phyloP scores from a whole-genome alignment of 257 asterid species.

The Solanum lycopersicoides region DNA sequence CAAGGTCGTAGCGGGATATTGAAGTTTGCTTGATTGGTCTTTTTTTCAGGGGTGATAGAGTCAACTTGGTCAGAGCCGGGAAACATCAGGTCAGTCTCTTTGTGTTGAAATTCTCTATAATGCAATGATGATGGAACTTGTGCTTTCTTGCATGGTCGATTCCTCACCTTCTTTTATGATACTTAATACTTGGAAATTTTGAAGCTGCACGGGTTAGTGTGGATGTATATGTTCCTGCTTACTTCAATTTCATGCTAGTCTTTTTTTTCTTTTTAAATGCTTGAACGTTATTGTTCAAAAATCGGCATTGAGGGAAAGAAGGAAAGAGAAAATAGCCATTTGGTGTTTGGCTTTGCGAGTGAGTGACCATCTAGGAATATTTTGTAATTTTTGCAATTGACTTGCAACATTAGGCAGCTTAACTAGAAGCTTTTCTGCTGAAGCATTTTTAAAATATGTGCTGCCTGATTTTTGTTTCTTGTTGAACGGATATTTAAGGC shows the following conservation, averaged over 20 bases:
- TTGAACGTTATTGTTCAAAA: not conserved
- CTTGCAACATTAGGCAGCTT: not conserved
- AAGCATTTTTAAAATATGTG: not conserved
- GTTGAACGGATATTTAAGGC: not conserved
- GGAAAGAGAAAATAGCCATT: not conserved
- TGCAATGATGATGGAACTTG: not conserved
- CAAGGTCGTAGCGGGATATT: not conserved
- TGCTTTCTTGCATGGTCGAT: not conserved
- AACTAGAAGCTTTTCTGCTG: not conserved
- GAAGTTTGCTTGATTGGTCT: not conserved
- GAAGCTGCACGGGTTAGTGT: not conserved
- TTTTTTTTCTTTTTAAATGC: not conserved
- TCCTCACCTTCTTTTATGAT: not conserved
- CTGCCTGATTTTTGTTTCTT: not conserved
- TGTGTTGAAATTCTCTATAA: not conserved
- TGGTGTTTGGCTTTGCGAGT: not conserved
- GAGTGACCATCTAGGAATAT: not conserved
- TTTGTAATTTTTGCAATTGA: not conserved
- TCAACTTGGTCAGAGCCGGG: conserved; percentile 88
- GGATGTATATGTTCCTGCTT: not conserved
- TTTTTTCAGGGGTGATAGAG: conserved; percentile 70
- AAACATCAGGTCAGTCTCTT: conserved; percentile 74
- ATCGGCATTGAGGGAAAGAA: not conserved
- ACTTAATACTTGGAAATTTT: not conserved
- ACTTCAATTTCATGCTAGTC: not conserved